Percentiles rank a stretch among this genome's conserved stretches.
phyloP scores from a whole-genome alignment of 257 asterid species.

The Ligustrum vulgare region DNA sequence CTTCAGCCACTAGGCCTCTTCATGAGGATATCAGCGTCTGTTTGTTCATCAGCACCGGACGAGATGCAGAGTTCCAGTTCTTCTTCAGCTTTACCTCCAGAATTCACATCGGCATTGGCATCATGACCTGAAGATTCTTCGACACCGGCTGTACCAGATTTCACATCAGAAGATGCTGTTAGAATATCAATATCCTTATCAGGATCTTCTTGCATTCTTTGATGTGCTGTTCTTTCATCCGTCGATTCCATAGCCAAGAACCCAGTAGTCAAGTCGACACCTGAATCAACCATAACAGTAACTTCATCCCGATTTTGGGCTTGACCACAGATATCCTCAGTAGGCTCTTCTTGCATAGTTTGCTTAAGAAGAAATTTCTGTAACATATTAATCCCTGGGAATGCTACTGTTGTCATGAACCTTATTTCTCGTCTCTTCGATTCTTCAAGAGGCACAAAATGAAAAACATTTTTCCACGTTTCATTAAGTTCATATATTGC shows the following conservation, averaged over 20 bases:
- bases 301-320: background rate
- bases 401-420: slow-evolving; percentile 66
- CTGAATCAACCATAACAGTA: background rate
- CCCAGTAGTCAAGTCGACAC: background rate
- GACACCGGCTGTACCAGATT: slow-evolving; percentile 6
- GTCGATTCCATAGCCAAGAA: background rate
- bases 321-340: slow-evolving; percentile 16
- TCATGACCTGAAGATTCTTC: slow-evolving; percentile 42
- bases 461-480: slow-evolving; percentile 93
- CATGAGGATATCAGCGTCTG: background rate
- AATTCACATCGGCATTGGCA: background rate
- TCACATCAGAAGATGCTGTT: slow-evolving; percentile 5
- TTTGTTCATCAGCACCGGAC: too few relatives aligned
- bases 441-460: slow-evolving; percentile 71
- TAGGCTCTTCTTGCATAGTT: background rate
- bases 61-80: background rate
- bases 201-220: background rate
- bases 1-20: background rate
- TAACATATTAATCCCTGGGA: slow-evolving; percentile 75
- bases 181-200: background rate
- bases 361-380: slow-evolving; percentile 48
- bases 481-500: slow-evolving; percentile 75
- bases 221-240: background rate
- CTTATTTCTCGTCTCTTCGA: slow-evolving; percentile 63
- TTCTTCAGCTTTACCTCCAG: background rate